These are phyloP conservation scores for Gentiana dahurica DNA, from an alignment of 257 asterid species.

Conservation along the genomic window DNA sequence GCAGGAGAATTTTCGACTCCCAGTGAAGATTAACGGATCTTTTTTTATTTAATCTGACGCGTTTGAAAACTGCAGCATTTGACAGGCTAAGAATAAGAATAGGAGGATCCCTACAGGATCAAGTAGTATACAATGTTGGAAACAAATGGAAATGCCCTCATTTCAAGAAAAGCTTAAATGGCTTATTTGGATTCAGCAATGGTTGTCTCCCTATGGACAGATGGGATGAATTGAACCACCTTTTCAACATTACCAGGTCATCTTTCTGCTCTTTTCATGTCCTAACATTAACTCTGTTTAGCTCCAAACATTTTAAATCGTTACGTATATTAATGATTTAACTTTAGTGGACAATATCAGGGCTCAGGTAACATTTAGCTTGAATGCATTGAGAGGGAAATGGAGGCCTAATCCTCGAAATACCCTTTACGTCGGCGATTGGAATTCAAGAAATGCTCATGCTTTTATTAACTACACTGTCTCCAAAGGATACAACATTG, in stretches of 20 bases:
- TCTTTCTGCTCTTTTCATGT: neutral
- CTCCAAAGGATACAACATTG: slow-evolving; percentile 57
- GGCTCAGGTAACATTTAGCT: slow-evolving; percentile 51
- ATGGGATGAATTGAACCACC: slow-evolving; percentile 6
- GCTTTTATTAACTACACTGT: slow-evolving; percentile 56
- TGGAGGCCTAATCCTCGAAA: slow-evolving; percentile 9
- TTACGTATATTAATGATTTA: no score
- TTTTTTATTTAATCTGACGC: no score
- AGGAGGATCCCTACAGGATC: slow-evolving; percentile 8
- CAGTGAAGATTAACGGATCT: no score
- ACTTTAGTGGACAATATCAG: slow-evolving; percentile 14
- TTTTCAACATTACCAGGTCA: slow-evolving; percentile 1
- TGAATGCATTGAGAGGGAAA: slow-evolving; percentile 69
- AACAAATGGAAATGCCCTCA: neutral
- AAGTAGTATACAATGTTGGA: neutral
- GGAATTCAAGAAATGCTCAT: slow-evolving; percentile 49
- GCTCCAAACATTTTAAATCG: no score
- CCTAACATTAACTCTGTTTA: no score
- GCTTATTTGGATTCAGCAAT: neutral
- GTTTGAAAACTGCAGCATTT: slow-evolving; percentile 5
- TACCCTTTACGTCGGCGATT: slow-evolving; percentile 48
- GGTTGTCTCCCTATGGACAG: slow-evolving; percentile 9
- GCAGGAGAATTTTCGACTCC: no score
- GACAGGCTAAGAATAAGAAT: neutral
- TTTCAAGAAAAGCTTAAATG: neutral